phyloP scores from a whole-genome alignment of 2,329 filamentous ascomycete species.

The Fusarium solani-melongenae region DNA sequence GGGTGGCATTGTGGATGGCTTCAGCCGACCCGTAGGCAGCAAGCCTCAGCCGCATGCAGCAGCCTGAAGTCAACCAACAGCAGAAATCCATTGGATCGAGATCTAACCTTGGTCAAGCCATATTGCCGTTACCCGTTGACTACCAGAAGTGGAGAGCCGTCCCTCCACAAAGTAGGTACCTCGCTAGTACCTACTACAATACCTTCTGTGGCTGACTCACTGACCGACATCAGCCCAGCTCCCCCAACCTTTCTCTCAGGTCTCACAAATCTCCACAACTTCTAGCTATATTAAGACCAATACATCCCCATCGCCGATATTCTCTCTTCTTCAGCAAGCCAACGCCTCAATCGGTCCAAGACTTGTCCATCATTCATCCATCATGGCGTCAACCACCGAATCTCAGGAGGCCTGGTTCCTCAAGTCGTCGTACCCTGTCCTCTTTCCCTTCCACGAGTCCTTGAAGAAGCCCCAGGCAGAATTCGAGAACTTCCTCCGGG shows the following conservation, averaged over 20 bases:
- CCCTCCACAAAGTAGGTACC: background rate
- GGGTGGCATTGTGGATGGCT: slow-evolving; percentile 9
- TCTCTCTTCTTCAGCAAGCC: background rate
- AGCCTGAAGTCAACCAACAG: background rate
- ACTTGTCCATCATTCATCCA: background rate
- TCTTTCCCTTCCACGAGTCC: slow-evolving; percentile 51
- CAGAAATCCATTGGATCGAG: background rate
- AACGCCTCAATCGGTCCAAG: background rate
- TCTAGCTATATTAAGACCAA: slow-evolving; percentile 17
- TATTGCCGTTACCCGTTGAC: background rate
- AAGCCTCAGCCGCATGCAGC: slow-evolving; percentile 27
- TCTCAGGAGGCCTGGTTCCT: slow-evolving; percentile 52
- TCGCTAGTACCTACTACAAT: background rate
- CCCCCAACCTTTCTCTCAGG: background rate
- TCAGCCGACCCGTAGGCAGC: slow-evolving; percentile 24
- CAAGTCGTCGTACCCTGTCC: slow-evolving; percentile 51
- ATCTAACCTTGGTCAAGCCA: background rate
- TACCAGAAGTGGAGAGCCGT: background rate
- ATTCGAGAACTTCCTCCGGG: slow-evolving; percentile 48
- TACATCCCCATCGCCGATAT: background rate
- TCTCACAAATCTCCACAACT: background rate
- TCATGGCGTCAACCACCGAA: slow-evolving; percentile 37
- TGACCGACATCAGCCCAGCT: slow-evolving; percentile 14
- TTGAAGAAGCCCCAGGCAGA: slow-evolving; percentile 47
- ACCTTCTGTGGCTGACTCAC: slow-evolving; percentile 23